Base-by-base conservation (phyloP, 2,329 filamentous ascomycete species). In the Cladorrhinum sp. region DNA sequence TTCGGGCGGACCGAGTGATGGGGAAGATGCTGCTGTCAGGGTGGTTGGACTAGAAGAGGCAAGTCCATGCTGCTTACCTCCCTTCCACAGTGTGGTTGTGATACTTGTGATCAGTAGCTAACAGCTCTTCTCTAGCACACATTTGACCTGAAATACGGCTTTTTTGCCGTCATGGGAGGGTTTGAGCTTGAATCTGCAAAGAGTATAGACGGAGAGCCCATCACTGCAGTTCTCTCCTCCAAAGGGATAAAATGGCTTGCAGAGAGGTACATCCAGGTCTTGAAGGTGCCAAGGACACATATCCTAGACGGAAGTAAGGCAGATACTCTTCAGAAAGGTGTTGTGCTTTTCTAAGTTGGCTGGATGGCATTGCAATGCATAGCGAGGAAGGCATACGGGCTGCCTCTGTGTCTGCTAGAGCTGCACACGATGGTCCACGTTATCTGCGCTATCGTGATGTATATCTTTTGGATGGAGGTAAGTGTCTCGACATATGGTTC, bases 281-380 rank as follows among this genome's bases (percentile, higher is more conserved):
- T 24, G 3, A 13, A 16, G 8, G 18, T 41, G 2, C 13, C 52
- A 20, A 55, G 12, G 7, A 18, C 8, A 18, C 41, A 45, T 18
- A 73, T 77, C 4, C 56, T 64, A 50, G 74, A 77, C 45, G 72
- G 73, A 24, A 77, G 73, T 62, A 78, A 78, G 58, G 71, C 70
- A 1, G 69, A 63, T 60, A 62, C 60, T 0, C 59, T 77, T 5
- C 68, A 74, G 5, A 77, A 77, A 61, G 49, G 62, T 0, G 51
- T 79, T 2, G 73, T 76, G 1, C 65, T 73, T 22, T 56, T 75
- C 1, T 76, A 79, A 57, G 72, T 74, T 0, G 60, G 56, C 2
- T 79, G 76, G 75, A 75, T 79, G 65, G 50, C 71, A 0, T 49
- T 74, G 0, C 72, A 78, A 59, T 70, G 68, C 51, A 65, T 76